Conservation (phyloP, 495 filamentous ascomycete species). For the Geopyxis carbonaria region DNA sequence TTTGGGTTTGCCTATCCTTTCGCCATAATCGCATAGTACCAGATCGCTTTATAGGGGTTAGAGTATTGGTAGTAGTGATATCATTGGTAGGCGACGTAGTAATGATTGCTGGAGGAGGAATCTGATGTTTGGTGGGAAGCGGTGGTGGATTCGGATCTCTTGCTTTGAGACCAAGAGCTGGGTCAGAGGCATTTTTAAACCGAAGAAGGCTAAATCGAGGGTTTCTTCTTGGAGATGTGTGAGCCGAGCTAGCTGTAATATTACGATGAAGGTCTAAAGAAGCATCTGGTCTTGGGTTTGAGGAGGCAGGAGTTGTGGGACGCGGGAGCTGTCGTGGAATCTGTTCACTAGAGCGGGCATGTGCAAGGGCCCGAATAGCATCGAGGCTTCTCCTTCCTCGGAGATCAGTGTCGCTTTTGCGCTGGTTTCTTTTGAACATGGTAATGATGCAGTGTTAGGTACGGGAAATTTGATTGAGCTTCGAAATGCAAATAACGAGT, state of each 20-base stretch:
- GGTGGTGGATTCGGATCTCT: conserved; percentile 39
- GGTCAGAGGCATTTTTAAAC: conserved; percentile 85
- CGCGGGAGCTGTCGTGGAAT: conserved; percentile 24
- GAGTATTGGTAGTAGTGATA: conserved; percentile 17
- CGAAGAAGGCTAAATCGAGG: conserved; percentile 73
- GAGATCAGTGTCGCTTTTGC: conserved; percentile 23
- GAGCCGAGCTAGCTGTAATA: conserved; percentile 2
- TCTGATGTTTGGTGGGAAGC: conserved; percentile 14
- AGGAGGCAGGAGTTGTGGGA: conserved; percentile 10
- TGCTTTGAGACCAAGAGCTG: conserved; percentile 64
- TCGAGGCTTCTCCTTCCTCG: conserved; percentile 20
- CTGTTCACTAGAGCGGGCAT: conserved; percentile 29
- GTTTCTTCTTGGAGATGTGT: conserved; percentile 11
- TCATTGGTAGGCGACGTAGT: conserved; percentile 78
- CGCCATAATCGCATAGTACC: conserved; percentile 22
- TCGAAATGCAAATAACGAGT: no score
- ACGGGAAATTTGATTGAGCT: no score
- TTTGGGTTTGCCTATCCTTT: conserved; percentile 9
- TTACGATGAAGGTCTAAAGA: not conserved
- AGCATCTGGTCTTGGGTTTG: conserved; percentile 2
- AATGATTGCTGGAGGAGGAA: conserved; percentile 71
- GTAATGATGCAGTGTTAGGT: no score
- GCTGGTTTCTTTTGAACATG: conserved; percentile 25
- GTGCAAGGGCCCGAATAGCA: conserved; percentile 17
- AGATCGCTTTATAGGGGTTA: conserved; percentile 10